Evolutionary conservation across 2,329 filamentous ascomycete genomes (phyloP).

Genomic region (Talaromyces verruculosus): DNA sequence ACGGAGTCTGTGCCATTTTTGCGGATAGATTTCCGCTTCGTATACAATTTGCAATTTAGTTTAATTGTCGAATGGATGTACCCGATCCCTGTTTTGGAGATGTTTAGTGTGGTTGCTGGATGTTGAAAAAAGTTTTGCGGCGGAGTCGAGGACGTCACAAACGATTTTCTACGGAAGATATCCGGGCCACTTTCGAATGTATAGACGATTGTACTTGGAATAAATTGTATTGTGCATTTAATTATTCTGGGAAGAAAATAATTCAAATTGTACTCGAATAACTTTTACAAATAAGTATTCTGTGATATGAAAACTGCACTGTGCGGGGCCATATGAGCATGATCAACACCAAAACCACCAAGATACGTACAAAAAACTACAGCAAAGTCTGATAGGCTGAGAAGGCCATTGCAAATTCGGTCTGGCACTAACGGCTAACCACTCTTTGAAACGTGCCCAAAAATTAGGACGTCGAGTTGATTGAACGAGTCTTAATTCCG

Average conservation of each 20-base stretch:
- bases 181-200: background rate
- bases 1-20: conserved; percentile 30
- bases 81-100: background rate
- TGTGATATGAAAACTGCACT: background rate
- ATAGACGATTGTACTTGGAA: background rate
- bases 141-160: conserved; percentile 21
- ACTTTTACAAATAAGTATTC: background rate
- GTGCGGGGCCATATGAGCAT: conserved; percentile 5
- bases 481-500: conserved; percentile 6
- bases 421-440: background rate
- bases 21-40: background rate
- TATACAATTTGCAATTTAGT: background rate
- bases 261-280: background rate
- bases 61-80: background rate
- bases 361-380: background rate
- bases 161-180: background rate
- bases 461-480: background rate
- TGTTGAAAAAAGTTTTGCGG: conserved; percentile 10
- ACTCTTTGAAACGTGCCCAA: background rate
- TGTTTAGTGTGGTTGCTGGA: background rate
- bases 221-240: background rate
- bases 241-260: background rate
- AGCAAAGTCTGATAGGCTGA: background rate
- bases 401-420: background rate
- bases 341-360: background rate